phyloP scores from a whole-genome alignment of 176 grass and related monocot species.

The bread wheat (Triticum aestivum) region IWGSC_CS_RefSeq_v2.1 NC_057813.1:544404061-544404560 shows the following conservation, averaged over 20 bases:
- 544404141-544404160: slow-evolving; percentile 82
- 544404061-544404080: neutral
- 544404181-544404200: slow-evolving; percentile 98
- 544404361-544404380: neutral
- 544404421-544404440: neutral
- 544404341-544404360: no score
- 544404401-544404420: neutral
- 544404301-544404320: neutral
- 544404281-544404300: neutral
- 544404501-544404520: neutral
- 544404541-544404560: neutral
- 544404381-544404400: neutral
- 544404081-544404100: neutral
- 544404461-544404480: neutral
- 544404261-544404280: neutral
- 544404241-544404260: neutral
- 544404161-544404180: slow-evolving; percentile 93
- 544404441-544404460: neutral
- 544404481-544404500: neutral
- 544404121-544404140: slow-evolving; percentile 85
- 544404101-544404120: slow-evolving; percentile 15
- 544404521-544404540: neutral
- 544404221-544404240: neutral
- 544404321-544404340: no score
- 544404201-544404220: slow-evolving; percentile 87